A percentile compares a stretch with the other conserved stretches of the same genome.
phyloP scores from a whole-genome alignment of 306 rosid genomes.

The Alnus glutinosa region DNA sequence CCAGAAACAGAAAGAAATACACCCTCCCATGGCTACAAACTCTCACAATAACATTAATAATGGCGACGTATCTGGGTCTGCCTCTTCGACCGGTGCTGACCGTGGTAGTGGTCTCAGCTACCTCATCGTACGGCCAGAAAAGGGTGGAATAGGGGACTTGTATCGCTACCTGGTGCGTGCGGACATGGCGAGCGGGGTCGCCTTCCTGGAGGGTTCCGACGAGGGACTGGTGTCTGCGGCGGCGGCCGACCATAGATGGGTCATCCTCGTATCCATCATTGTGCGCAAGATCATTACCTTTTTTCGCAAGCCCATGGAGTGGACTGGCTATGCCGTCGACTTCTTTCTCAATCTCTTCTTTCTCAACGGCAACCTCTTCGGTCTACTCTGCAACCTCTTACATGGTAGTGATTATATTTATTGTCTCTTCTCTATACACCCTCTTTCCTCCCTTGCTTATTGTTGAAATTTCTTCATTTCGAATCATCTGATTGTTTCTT shows the following conservation, averaged over 20 bases:
- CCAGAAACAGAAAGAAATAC: too few relatives aligned
- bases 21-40: background rate
- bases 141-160: conserved; percentile 51
- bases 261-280: conserved; percentile 55
- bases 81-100: background rate
- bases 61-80: background rate
- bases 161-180: conserved; percentile 31
- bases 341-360: conserved; percentile 69
- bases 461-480: background rate
- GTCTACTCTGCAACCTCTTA: conserved; percentile 49
- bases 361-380: conserved; percentile 45
- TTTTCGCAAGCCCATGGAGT: conserved; percentile 59
- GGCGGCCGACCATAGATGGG: conserved; percentile 49
- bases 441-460: background rate
- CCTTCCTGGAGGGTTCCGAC: conserved; percentile 49
- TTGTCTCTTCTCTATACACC: background rate
- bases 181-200: conserved; percentile 31
- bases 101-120: conserved; percentile 28
- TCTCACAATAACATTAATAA: background rate
- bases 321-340: conserved; percentile 61
- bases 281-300: conserved; percentile 48
- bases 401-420: conserved; percentile 34
- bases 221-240: conserved; percentile 20
- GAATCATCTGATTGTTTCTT: background rate
- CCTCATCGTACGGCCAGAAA: conserved; percentile 63